Percentiles rank a stretch among this genome's conserved stretches.
phyloP scores from a whole-genome alignment of 176 grass and related monocot species.

The Raddia guianensis region DNA sequence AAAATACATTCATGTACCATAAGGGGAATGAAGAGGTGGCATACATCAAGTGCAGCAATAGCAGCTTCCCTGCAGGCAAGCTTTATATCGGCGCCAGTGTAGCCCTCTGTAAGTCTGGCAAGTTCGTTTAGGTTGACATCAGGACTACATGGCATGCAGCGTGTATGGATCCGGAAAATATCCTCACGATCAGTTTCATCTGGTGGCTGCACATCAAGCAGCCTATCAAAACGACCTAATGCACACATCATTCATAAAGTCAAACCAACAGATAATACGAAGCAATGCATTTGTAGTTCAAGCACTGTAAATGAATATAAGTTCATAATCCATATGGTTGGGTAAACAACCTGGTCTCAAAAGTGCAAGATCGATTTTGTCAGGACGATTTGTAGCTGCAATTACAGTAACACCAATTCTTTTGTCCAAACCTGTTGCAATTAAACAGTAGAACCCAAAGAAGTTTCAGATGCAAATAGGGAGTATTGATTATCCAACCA shows the following conservation, averaged over 20 bases:
- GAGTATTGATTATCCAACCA: neutral
- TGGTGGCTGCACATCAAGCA: constrained; percentile 87
- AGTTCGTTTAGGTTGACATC: constrained; percentile 70
- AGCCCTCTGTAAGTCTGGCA: constrained; percentile 80
- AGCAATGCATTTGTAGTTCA: neutral
- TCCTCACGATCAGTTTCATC: constrained; percentile 69
- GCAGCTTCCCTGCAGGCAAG: constrained; percentile 86
- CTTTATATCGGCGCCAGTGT: constrained; percentile 91
- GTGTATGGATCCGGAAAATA: constrained; percentile 78
- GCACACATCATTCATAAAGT: constrained; percentile 34
- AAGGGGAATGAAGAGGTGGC: constrained; percentile 29
- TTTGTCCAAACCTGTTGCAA: constrained; percentile 73
- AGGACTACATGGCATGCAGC: constrained; percentile 59
- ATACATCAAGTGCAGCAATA: constrained; percentile 83
- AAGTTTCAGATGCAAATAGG: neutral
- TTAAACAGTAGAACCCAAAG: constrained; percentile 11
- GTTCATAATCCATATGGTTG: neutral
- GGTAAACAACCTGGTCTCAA: constrained; percentile 70
- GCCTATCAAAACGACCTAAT: constrained; percentile 85
- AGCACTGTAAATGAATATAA: constrained; percentile 5
- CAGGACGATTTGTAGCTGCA: constrained; percentile 93
- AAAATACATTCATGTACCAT: neutral
- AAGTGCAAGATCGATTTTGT: constrained; percentile 95
- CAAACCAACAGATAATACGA: neutral
- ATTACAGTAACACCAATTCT: constrained; percentile 77